Conservation (phyloP, 2,329 filamentous ascomycete species). For the Arthrobotrys conoides region DNA sequence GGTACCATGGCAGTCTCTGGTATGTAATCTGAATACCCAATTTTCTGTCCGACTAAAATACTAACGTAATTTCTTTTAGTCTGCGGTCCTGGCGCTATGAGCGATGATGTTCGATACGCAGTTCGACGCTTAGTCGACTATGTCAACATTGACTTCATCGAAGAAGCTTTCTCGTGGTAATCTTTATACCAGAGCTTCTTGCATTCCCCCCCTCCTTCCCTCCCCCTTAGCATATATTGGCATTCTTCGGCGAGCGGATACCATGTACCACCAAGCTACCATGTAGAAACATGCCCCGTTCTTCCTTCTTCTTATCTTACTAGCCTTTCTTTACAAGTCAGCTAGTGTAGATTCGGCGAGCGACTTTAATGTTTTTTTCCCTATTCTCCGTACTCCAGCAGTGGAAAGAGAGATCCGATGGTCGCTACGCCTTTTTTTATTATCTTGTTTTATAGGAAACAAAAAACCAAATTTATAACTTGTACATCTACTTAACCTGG, state of each 20-base stretch:
- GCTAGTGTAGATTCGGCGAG: slow-evolving; percentile 7
- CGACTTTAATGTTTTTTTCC: slow-evolving; percentile 18
- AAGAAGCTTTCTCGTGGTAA: slow-evolving; percentile 78
- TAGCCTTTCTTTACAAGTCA: slow-evolving; percentile 6
- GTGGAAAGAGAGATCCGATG: neutral
- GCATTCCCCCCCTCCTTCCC: neutral
- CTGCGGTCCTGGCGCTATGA: slow-evolving; percentile 81
- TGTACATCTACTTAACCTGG: slow-evolving; percentile 22
- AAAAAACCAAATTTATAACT: slow-evolving; percentile 21
- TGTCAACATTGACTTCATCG: slow-evolving; percentile 79
- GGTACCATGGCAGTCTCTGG: slow-evolving; percentile 81
- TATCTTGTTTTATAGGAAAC: slow-evolving; percentile 22
- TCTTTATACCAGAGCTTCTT: slow-evolving; percentile 4
- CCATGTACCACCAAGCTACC: slow-evolving; percentile 41
- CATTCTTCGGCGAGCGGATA: slow-evolving; percentile 29
- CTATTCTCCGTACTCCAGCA: neutral
- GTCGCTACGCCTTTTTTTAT: neutral
- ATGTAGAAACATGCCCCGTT: slow-evolving; percentile 26
- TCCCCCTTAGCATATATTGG: slow-evolving; percentile 2
- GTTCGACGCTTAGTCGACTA: slow-evolving; percentile 75
- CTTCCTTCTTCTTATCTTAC: slow-evolving; percentile 9
- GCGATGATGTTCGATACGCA: slow-evolving; percentile 80
- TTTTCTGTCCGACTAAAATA: neutral
- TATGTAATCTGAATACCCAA: slow-evolving; percentile 71
- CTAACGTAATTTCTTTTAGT: slow-evolving; percentile 67